A percentile compares a stretch with the other conserved stretches of the same genome.
Evolutionary conservation across 768 basidiomycete genomes (phyloP).

Genomic region (Boletus tylopilopsis): DNA sequence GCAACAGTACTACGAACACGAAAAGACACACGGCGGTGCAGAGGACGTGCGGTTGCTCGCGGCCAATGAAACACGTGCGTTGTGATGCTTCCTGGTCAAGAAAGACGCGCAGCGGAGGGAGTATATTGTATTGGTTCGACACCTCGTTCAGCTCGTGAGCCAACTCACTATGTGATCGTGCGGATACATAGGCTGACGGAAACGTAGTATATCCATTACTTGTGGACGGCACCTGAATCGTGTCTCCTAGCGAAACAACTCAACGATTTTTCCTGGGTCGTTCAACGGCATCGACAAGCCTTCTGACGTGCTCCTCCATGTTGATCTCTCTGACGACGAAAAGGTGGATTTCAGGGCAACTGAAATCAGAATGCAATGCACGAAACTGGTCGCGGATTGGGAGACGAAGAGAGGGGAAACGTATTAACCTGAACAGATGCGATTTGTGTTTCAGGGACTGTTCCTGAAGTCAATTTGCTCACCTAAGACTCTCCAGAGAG

Average conservation of each 20-base stretch:
- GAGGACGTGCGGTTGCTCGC: conserved; percentile 19
- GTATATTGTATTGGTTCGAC: conserved; percentile 23
- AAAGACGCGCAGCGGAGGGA: conserved; percentile 15
- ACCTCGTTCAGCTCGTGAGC: conserved; percentile 22
- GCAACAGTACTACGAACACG: conserved; percentile 22
- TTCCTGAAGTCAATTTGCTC: neutral
- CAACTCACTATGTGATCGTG: neutral
- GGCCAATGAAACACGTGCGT: conserved; percentile 9
- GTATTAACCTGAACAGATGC: conserved; percentile 7
- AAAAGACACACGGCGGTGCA: neutral
- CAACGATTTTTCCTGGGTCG: conserved; percentile 29
- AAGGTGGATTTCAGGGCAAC: conserved; percentile 12
- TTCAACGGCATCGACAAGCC: conserved; percentile 8
- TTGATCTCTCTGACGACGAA: conserved; percentile 21
- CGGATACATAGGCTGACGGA: neutral
- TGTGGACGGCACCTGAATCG: conserved; percentile 28
- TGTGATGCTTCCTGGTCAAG: conserved; percentile 11
- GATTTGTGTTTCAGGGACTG: neutral
- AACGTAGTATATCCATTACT: conserved; percentile 26
- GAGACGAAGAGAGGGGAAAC: conserved; percentile 12
- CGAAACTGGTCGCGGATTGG: conserved; percentile 19
- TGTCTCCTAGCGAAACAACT: conserved; percentile 18
- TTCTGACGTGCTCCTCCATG: conserved; percentile 24
- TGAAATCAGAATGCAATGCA: conserved; percentile 23
- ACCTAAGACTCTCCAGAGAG: conserved; percentile 9